These are phyloP conservation scores for Neofusicoccum parvum DNA, from an alignment of 2,329 filamentous ascomycete species.

Conservation along the genomic window DNA sequence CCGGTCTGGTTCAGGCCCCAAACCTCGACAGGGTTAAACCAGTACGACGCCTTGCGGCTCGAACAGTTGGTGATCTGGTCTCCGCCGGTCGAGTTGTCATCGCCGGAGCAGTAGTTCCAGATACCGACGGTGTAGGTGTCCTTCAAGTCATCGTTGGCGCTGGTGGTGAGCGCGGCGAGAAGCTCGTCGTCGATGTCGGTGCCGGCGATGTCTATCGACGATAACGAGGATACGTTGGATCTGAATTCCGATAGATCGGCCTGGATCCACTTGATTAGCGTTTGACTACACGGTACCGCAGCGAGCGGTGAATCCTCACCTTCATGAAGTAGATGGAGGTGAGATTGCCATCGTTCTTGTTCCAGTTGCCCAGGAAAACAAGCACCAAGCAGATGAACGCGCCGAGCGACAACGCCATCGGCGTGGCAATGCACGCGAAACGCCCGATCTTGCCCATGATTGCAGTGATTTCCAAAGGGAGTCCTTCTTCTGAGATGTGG, in stretches of 20 bases:
- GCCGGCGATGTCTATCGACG: constrained; percentile 25
- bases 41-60: constrained; percentile 73
- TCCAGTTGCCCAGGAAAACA: constrained; percentile 60
- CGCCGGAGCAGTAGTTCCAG: constrained; percentile 81
- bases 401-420: constrained; percentile 77
- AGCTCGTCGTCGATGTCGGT: constrained; percentile 41
- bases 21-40: constrained; percentile 68
- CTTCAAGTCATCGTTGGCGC: constrained; percentile 55
- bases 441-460: constrained; percentile 75
- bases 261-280: constrained; percentile 49
- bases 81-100: constrained; percentile 50
- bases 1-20: constrained; percentile 62
- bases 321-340: constrained; percentile 59
- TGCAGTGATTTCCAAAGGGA: neutral
- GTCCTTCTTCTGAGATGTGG: neutral
- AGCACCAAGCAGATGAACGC: constrained; percentile 70
- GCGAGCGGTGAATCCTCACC: constrained; percentile 50
- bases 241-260: constrained; percentile 32
- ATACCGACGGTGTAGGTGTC: constrained; percentile 81
- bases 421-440: constrained; percentile 83
- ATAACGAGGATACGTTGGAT: constrained; percentile 54
- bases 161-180: constrained; percentile 41
- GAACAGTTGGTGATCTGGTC: constrained; percentile 65
- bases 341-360: constrained; percentile 49
- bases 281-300: neutral